Evolutionary conservation across 176 grass and related monocot genomes (phyloP).

Genomic region (Melocanna baccifera): DNA sequence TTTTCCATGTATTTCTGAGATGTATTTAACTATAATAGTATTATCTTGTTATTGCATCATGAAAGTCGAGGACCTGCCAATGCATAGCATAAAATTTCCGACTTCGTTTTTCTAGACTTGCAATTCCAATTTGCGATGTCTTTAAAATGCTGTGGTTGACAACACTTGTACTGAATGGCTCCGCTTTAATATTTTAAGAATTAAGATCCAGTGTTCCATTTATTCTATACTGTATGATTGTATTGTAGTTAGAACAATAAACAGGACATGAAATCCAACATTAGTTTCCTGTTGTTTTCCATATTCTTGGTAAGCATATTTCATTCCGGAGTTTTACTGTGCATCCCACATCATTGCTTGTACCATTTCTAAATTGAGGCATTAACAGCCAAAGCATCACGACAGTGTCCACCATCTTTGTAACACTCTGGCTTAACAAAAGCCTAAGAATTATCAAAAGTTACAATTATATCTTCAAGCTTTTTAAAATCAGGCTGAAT

Average conservation of each 20-base stretch:
- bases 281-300: not conserved
- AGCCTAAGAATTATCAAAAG: too few relatives aligned
- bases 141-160: not conserved
- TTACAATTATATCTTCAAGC: too few relatives aligned
- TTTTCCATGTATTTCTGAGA: not conserved
- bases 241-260: not conserved
- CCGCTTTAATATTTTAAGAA: not conserved
- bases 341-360: not conserved
- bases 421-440: too few relatives aligned
- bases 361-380: not conserved
- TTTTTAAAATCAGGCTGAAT: too few relatives aligned
- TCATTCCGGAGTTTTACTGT: not conserved
- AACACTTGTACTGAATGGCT: not conserved
- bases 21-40: not conserved
- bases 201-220: not conserved
- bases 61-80: not conserved
- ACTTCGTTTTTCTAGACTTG: not conserved
- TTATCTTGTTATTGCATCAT: not conserved
- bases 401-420: not conserved
- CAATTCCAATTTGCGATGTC: not conserved
- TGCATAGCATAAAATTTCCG: not conserved
- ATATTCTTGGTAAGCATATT: not conserved
- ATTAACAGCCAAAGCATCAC: not conserved
- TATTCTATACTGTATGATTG: not conserved
- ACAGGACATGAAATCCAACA: not conserved